Percentiles rank a stretch among this genome's conserved stretches.
Conservation (phyloP, 805 yeast species). For the Metahyphopichia silvanorum region DNA sequence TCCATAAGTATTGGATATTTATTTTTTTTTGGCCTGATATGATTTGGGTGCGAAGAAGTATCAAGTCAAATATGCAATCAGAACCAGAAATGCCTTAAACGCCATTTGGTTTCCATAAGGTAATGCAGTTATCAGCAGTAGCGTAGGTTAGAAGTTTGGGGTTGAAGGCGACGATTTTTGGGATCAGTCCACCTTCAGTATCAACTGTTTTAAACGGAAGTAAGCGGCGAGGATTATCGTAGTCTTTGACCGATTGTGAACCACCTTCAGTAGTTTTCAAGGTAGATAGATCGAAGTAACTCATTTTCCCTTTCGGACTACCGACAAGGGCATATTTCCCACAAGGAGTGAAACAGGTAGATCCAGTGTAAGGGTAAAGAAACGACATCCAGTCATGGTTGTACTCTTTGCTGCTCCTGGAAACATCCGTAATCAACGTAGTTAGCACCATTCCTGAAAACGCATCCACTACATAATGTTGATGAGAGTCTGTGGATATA, state of each 20-base stretch:
- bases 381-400: conserved; percentile 19
- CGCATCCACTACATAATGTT: conserved; percentile 67
- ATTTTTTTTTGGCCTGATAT: too few species aligned
- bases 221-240: conserved; percentile 17
- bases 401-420: conserved; percentile 3
- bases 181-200: conserved; percentile 27
- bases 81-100: too few species aligned
- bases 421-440: conserved; percentile 9
- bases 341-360: conserved; percentile 37
- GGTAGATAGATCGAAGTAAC: conserved; percentile 25
- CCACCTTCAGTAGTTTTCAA: conserved; percentile 19
- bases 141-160: conserved; percentile 62
- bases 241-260: conserved; percentile 10
- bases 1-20: too few species aligned
- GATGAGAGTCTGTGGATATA: conserved; percentile 50
- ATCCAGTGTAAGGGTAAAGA: conserved; percentile 30
- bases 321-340: conserved; percentile 39
- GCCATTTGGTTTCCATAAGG: conserved; percentile 39
- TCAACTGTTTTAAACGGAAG: conserved; percentile 20
- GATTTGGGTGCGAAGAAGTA: too few species aligned
- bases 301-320: conserved; percentile 18
- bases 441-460: conserved; percentile 54
- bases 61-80: too few species aligned
- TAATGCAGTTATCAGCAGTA: conserved; percentile 52
- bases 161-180: conserved; percentile 54